A percentile compares a stretch with the other conserved stretches of the same genome.
Evolutionary conservation across 1,139 yeast genomes (phyloP).

Genomic region (Blastobotrys buckinghamii): DNA sequence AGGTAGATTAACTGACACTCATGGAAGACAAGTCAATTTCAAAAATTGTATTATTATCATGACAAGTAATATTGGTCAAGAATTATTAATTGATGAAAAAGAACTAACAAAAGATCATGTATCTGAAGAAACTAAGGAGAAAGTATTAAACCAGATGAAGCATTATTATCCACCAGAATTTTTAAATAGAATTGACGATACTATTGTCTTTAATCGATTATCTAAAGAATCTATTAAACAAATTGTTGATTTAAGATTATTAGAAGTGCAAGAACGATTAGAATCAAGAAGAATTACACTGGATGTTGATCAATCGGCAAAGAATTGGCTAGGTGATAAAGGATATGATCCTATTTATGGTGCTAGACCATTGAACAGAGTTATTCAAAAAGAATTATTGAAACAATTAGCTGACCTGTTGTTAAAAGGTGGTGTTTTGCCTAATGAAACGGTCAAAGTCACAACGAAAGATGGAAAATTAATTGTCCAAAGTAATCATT

Average conservation of each 20-base stretch:
- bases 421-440: conserved; percentile 71
- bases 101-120: conserved; percentile 44
- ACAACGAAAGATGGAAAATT: conserved; percentile 36
- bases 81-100: conserved; percentile 64
- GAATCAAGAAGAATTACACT: conserved; percentile 72
- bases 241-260: conserved; percentile 77
- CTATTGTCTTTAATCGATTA: conserved; percentile 81
- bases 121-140: conserved; percentile 42
- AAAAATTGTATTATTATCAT: conserved; percentile 91
- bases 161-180: conserved; percentile 87
- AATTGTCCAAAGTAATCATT: conserved; percentile 48
- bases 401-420: conserved; percentile 81
- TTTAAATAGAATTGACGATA: conserved; percentile 87
- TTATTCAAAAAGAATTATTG: conserved; percentile 70
- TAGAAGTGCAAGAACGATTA: conserved; percentile 73
- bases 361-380: conserved; percentile 91
- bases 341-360: conserved; percentile 93
- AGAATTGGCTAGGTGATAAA: conserved; percentile 67
- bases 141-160: conserved; percentile 63
- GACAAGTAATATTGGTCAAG: conserved; percentile 97
- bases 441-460: conserved; percentile 58
- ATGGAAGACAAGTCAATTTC: conserved; percentile 91
- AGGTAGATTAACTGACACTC: conserved; percentile 89
- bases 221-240: conserved; percentile 65
- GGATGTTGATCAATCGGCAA: conserved; percentile 51